Conservation (phyloP, 139 green algal species). For the Zygnema circumcarinatum region DNA sequence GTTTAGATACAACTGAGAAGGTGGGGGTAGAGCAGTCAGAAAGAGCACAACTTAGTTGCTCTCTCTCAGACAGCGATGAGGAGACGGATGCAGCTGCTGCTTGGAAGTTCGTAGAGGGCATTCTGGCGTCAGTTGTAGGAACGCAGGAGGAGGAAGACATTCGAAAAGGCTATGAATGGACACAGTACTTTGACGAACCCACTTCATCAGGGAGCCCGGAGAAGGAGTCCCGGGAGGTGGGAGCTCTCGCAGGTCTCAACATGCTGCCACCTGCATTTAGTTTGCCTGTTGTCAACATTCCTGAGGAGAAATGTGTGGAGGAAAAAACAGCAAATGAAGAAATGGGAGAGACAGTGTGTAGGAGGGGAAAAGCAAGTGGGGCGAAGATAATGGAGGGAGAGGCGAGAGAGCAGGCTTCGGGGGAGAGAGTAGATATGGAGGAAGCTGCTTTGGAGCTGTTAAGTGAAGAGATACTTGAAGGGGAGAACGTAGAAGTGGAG, state of each 20-base stretch:
- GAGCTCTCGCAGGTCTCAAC: background rate
- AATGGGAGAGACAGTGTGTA: background rate
- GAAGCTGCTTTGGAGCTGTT: background rate
- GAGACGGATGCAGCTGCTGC: no score
- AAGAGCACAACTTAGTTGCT: no score
- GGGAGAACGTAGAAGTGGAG: constrained; percentile 4
- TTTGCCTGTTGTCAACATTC: no score
- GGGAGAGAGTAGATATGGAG: background rate
- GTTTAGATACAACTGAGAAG: no score
- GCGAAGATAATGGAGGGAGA: no score
- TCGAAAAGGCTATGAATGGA: background rate
- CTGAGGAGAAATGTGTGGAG: no score
- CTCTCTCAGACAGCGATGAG: no score
- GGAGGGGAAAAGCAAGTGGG: background rate
- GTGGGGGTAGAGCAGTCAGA: no score
- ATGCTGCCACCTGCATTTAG: background rate
- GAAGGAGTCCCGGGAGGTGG: background rate
- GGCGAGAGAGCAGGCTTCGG: background rate
- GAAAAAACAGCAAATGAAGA: no score
- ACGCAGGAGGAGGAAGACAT: background rate
- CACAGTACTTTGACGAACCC: background rate
- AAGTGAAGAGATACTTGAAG: background rate
- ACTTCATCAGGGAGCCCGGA: background rate
- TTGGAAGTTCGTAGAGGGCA: background rate
- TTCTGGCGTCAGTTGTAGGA: background rate